Base-by-base conservation (phyloP, 2,329 filamentous ascomycete species). In the Neocatenulostroma microsporum region DNA sequence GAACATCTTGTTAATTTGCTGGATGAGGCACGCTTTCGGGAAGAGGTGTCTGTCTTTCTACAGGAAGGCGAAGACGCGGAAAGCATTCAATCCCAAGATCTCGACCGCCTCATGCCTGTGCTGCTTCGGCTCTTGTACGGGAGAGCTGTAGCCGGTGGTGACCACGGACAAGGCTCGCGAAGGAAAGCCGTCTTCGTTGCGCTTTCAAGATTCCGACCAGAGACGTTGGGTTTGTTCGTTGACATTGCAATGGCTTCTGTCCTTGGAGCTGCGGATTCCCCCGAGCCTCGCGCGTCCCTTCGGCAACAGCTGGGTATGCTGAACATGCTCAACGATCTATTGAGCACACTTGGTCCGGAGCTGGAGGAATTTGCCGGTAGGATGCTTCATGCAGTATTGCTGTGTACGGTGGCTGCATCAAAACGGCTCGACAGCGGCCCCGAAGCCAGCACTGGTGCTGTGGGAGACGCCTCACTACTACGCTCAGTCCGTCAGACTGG, bases 1-100 rank as follows among this genome's bases (percentile, higher is more conserved):
- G 87, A 95, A 49, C 85, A 88, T 49, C 63, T 98, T 17, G 73
- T 86, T 44, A 88, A 86, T 50, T 69, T 98, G 2, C 73, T 96
- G 7, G 91, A 98, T 48, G 91, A 96, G 45, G 80, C 84, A 17
- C 76, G 84, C 32, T 94, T 96, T 63, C 85, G 87, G 54, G 91
- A 96, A 53, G 89, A 96, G 57, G 72, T 98, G n/a, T 82, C 86
- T 1, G 78, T 91, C 4, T 82, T 98, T 46, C 73, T 98, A 36
- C 54, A 54, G 29, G 45, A 44, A 11, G 42, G 39, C 14, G 37
- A 43, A 8, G 75, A 82, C 12, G 80, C 84, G 25, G 68, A 74
- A 42, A 78, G 78, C 39, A 63, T 80, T 37, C 82, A 95, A 46
- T 78, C 80, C 47, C 67, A 78, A 5, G 86, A 98, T 54, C 77